Base-by-base conservation (phyloP, 345 rosid species). In the Chamaenerion angustifolium region DNA sequence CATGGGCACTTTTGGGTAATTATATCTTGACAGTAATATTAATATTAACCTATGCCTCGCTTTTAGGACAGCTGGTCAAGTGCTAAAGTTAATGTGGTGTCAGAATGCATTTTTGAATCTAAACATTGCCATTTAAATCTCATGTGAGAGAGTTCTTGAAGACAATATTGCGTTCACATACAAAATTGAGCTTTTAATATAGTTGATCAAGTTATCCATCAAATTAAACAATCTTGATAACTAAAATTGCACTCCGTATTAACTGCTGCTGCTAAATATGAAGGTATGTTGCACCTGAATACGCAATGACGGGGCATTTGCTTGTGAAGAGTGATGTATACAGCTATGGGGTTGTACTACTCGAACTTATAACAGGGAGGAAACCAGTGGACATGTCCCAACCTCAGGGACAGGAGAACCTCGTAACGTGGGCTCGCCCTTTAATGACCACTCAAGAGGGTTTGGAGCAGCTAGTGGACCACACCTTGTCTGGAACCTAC, bases 361-460 rank as follows among this genome's bases (percentile, higher is more conserved):
- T 93, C 42, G 99, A 93, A 77, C 99, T 93, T 70, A 79, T 93
- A 18, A 71, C 95, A 1, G 95, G 99, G 27, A 80, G 96, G 71
- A 85, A 82, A 73, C 99, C 99, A 0, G 96, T 93, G 60, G 99
- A 93, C 67, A 84, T 93, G 99, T 88, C 96, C 65, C 99, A 88
- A 60, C 77, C 95, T 70, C 78, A 59, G 55, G 99, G 99, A 75
- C 84, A 93, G 64, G 99, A 88, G 79, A 93, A 88, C 73, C 75
- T 93, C 3, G 99, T 93, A 41, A 85, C 94, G 10, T 85, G 96
- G 99, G 96, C 95, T 14, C 94, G 99, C 47, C 88, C 94, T 0
- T 70, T 93, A 45, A 81, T 93, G 54, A 77, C 80, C 50, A 80
- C 61, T 43, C 73, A 86, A 74, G 99, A 88, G 67, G 95, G 96